Percentiles rank a stretch among this genome's conserved stretches.
These are phyloP conservation scores for Pichia cactophila DNA, from an alignment of 1,139 yeast genomes.

Conservation along the genomic window DNA sequence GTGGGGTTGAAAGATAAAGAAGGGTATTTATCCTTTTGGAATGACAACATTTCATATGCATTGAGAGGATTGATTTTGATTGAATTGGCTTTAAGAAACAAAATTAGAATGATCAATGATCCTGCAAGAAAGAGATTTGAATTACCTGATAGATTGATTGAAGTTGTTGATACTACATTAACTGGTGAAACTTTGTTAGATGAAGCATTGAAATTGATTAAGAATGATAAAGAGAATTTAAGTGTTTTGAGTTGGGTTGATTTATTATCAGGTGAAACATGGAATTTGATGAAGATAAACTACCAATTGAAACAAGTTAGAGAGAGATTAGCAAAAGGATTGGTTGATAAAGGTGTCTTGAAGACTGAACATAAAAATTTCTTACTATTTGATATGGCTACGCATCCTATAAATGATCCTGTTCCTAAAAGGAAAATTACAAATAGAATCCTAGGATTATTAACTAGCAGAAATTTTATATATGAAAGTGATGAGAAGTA, in stretches of 20 bases:
- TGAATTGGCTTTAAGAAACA: slow-evolving; percentile 87
- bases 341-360: slow-evolving; percentile 95
- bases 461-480: slow-evolving; percentile 63
- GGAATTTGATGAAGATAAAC: slow-evolving; percentile 92
- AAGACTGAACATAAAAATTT: slow-evolving; percentile 94
- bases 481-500: slow-evolving; percentile 40
- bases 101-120: slow-evolving; percentile 82
- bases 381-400: slow-evolving; percentile 94
- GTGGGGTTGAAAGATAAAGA: slow-evolving; percentile 93
- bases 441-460: slow-evolving; percentile 61
- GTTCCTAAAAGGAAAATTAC: slow-evolving; percentile 72
- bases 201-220: slow-evolving; percentile 88
- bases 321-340: slow-evolving; percentile 91
- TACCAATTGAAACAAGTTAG: slow-evolving; percentile 96
- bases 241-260: slow-evolving; percentile 93
- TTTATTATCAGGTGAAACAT: slow-evolving; percentile 87
- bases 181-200: slow-evolving; percentile 95
- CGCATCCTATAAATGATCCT: slow-evolving; percentile 90
- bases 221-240: slow-evolving; percentile 69
- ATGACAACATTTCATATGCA: slow-evolving; percentile 93
- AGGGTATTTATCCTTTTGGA: slow-evolving; percentile 96
- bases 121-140: slow-evolving; percentile 91
- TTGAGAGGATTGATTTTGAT: slow-evolving; percentile 88
- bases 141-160: slow-evolving; percentile 76
- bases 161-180: slow-evolving; percentile 75